phyloP scores from a whole-genome alignment of 2,329 filamentous ascomycete species.

The Talaromyces sp. region DNA sequence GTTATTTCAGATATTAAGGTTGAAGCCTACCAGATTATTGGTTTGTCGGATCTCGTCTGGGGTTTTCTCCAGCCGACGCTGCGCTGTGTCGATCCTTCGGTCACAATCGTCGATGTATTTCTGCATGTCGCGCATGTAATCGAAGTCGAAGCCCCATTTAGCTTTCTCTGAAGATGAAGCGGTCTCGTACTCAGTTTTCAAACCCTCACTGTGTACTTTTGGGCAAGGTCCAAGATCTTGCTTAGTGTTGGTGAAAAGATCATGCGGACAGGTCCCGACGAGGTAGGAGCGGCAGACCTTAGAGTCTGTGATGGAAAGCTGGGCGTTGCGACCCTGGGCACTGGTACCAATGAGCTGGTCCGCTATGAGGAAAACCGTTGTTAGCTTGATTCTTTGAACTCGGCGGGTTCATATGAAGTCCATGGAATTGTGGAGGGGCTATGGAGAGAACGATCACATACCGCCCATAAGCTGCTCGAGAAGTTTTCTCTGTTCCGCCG shows the following conservation, averaged over 20 bases:
- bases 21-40: slow-evolving; percentile 67
- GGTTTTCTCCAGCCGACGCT: slow-evolving; percentile 91
- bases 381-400: slow-evolving; percentile 27
- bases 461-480: slow-evolving; percentile 85
- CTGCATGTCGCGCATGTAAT: slow-evolving; percentile 94
- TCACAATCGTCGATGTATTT: slow-evolving; percentile 98
- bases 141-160: slow-evolving; percentile 88
- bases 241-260: slow-evolving; percentile 99
- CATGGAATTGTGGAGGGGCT: neutral
- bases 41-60: slow-evolving; percentile 97
- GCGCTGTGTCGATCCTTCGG: slow-evolving; percentile 84
- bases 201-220: slow-evolving; percentile 82
- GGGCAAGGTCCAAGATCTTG: slow-evolving; percentile 91
- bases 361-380: slow-evolving; percentile 32
- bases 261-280: slow-evolving; percentile 91
- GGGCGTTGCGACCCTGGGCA: slow-evolving; percentile 71
- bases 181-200: slow-evolving; percentile 85
- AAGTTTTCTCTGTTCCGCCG: slow-evolving; percentile 96
- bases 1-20: neutral
- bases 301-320: slow-evolving; percentile 84
- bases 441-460: slow-evolving; percentile 24
- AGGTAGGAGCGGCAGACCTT: slow-evolving; percentile 96
- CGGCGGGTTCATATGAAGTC: slow-evolving; percentile 11
- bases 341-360: slow-evolving; percentile 78
- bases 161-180: slow-evolving; percentile 72